These are phyloP conservation scores for Blastobotrys attinorum DNA, from an alignment of 805 yeast species.

Conservation along the genomic window DNA sequence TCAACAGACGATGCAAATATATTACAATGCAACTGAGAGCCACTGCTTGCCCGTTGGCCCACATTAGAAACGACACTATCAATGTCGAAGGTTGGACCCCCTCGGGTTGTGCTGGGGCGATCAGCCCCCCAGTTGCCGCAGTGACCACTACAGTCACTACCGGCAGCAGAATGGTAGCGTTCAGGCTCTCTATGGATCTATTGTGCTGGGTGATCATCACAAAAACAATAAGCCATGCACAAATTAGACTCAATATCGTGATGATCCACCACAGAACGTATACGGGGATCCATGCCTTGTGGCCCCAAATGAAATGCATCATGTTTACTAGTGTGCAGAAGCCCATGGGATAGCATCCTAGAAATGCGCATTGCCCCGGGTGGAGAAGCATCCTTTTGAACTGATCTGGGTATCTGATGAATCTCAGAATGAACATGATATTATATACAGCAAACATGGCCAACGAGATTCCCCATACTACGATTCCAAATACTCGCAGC, in stretches of 20 bases:
- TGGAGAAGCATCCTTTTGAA: constrained; percentile 30
- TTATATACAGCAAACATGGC: constrained; percentile 36
- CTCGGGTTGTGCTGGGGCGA: constrained; percentile 39
- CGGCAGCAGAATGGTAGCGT: constrained; percentile 58
- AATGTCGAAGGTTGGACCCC: constrained; percentile 45
- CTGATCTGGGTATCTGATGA: constrained; percentile 32
- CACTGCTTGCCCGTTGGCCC: constrained; percentile 61
- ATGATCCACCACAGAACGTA: constrained; percentile 74
- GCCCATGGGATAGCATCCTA: constrained; percentile 84
- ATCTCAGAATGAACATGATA: constrained; percentile 35
- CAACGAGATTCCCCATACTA: constrained; percentile 55
- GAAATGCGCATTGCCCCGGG: constrained; percentile 46
- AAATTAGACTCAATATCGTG: constrained; percentile 42
- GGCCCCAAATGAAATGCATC: constrained; percentile 39
- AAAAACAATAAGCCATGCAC: constrained; percentile 57
- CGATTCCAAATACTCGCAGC: constrained; percentile 48
- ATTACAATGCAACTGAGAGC: constrained; percentile 50
- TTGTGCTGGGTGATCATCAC: constrained; percentile 37
- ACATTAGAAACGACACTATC: constrained; percentile 47
- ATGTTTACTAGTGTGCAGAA: constrained; percentile 55
- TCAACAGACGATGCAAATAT: constrained; percentile 51
- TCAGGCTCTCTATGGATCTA: constrained; percentile 33
- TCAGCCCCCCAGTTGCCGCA: constrained; percentile 58
- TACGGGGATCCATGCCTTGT: constrained; percentile 38
- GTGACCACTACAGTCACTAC: constrained; percentile 76